Evolutionary conservation across 306 rosid species (phyloP), one percentile per base, ranked within the genome.

Genomic region (Begonia peltatifolia): DNA sequence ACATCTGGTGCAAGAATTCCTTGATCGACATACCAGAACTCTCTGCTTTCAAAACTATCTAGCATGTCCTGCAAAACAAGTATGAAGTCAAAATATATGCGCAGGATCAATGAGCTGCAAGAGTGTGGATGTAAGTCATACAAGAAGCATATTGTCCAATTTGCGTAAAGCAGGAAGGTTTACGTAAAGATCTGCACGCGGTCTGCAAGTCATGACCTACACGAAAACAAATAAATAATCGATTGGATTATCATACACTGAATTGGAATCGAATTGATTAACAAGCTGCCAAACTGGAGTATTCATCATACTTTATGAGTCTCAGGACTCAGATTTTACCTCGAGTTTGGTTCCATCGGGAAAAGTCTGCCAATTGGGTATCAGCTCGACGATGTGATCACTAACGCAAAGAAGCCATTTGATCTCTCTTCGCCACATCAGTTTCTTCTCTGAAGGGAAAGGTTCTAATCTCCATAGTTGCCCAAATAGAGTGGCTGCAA

Each of bases 91-190:
- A 67, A 67, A 74, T 61, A 16, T 50, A 42, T 56, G 52, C 46
- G 53, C 49, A 55, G 69, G 62, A 22, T 23, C 30, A 47, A 49
- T 38, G 5, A 44, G 50, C 20, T 46, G 60, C 35, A 60, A 60
- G 56, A 12, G 60, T 54, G 46, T 57, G 59, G 20, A n/a, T 50
- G 57, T 59, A 57, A 65, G 50, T 56, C 96, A 75, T 84, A 92
- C 99, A 46, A 86, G 94, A 71, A 86, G 94, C 99, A 92, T 81
- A 79, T 86, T 83, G 55, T 92, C 99, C 75, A 92, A 55, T 81
- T 92, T 92, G 2, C 93, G 87, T 22, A 86, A 74, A 30, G 96
- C 99, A 4, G 94, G 96, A 44, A 92, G 96, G 65, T 86, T 92
- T 22, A 86, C 93, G 13, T 92, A 92, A 10, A 92, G 86, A 79